phyloP scores from a whole-genome alignment of 768 basidiomycete genomes.

The Lactarius psammicola region DNA sequence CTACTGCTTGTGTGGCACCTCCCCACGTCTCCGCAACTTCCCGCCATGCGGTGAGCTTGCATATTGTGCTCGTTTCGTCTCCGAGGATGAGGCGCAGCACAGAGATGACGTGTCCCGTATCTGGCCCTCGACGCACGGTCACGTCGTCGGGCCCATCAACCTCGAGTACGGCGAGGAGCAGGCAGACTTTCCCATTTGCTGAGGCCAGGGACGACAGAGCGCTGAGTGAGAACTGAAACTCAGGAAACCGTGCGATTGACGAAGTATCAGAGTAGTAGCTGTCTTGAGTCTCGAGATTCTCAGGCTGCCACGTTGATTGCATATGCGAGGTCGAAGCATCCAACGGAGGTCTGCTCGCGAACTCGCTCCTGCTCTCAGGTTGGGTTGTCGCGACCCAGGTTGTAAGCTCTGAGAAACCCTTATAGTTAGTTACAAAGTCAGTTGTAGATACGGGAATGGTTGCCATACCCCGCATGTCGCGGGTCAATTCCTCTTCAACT shows the following conservation, averaged over 20 bases:
- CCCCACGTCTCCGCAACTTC: slow-evolving; percentile 75
- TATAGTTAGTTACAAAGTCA: neutral
- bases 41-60: slow-evolving; percentile 77
- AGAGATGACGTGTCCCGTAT: slow-evolving; percentile 67
- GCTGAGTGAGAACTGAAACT: slow-evolving; percentile 71
- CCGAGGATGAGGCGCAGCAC: slow-evolving; percentile 70
- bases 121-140: slow-evolving; percentile 61
- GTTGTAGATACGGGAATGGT: neutral
- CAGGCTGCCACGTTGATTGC: neutral
- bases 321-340: slow-evolving; percentile 21
- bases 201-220: slow-evolving; percentile 47
- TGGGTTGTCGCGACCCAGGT: slow-evolving; percentile 24
- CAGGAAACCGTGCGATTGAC: slow-evolving; percentile 70
- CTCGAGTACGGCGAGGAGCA: slow-evolving; percentile 69
- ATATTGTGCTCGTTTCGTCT: slow-evolving; percentile 65
- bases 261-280: slow-evolving; percentile 60
- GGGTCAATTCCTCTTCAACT: slow-evolving; percentile 17
- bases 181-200: slow-evolving; percentile 45
- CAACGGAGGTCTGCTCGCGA: slow-evolving; percentile 8
- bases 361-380: slow-evolving; percentile 1
- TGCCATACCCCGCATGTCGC: neutral
- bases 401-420: slow-evolving; percentile 15
- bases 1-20: slow-evolving; percentile 43
- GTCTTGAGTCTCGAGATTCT: slow-evolving; percentile 30
- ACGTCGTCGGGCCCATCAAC: slow-evolving; percentile 74